These are phyloP conservation scores for Candida tibetensis DNA, from an alignment of 805 yeast genomes.

Conservation along the genomic window DNA sequence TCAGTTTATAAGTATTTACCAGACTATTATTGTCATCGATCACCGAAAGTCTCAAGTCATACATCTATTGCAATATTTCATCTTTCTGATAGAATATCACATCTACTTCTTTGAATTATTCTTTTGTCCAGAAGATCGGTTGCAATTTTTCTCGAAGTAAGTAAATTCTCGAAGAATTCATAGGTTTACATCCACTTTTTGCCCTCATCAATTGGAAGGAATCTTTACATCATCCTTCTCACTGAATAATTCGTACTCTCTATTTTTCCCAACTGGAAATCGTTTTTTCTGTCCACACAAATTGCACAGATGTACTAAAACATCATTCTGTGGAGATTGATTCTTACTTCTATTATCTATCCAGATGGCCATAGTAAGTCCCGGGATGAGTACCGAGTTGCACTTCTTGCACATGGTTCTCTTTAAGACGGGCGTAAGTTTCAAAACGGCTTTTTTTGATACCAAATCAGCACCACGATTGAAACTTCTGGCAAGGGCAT, in stretches of 20 bases:
- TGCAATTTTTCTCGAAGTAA: too few relatives aligned
- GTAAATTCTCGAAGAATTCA: too few relatives aligned
- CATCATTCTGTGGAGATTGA: slow-evolving; percentile 37
- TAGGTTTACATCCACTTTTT: too few relatives aligned
- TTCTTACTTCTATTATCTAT: slow-evolving; percentile 43
- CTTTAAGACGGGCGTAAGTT: slow-evolving; percentile 63
- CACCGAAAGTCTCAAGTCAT: too few relatives aligned
- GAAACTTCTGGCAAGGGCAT: slow-evolving; percentile 54
- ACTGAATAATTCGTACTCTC: slow-evolving; percentile 46
- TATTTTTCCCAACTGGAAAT: slow-evolving; percentile 61
- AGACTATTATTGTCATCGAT: too few relatives aligned
- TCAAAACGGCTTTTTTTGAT: slow-evolving; percentile 64
- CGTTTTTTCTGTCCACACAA: slow-evolving; percentile 52
- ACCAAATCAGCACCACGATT: slow-evolving; percentile 55
- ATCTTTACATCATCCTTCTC: slow-evolving; percentile 33
- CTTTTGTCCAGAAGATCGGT: too few relatives aligned
- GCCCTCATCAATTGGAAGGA: slow-evolving; percentile 6
- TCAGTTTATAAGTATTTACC: too few relatives aligned
- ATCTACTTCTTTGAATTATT: too few relatives aligned
- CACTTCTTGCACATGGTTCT: slow-evolving; percentile 71
- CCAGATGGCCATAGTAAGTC: slow-evolving; percentile 36
- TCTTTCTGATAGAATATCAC: too few relatives aligned
- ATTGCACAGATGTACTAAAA: slow-evolving; percentile 47
- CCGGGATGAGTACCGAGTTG: slow-evolving; percentile 49
- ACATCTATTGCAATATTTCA: too few relatives aligned